Evolutionary conservation across 352 stramenopile genomes (phyloP), one percentile per base, ranked within the genome.

Genomic region (Phytophthora sojae): DNA sequence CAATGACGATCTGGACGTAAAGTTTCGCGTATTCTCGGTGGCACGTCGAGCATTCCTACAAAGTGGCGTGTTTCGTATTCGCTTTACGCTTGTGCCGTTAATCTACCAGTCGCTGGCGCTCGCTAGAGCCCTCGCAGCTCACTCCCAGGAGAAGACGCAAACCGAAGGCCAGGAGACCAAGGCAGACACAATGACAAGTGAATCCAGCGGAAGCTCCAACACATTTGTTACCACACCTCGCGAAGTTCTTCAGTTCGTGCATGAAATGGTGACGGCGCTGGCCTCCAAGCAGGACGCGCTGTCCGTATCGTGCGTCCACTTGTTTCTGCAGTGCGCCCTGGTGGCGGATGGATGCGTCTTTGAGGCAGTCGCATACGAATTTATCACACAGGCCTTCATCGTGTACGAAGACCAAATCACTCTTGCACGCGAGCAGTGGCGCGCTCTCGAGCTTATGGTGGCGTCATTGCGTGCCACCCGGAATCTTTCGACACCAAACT

Each of bases 201-300:
- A 0, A 26, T 53, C 63, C 21, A 19, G 23, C 2, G 51, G 30
- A 1, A 54, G 42, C n/a, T 6, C 42, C 35, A 35, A 72, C 52
- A 59, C 19, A 25, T 58, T 75, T 32, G 59, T 57, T 39, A 86
- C 85, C 19, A 94, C 87, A 2, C 92, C 92, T 35, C 87, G 96
- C 17, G 98, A 99, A 81, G 91, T 99, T 11, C 96, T 99, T 39
- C 94, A 99, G 47, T 99, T 99, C 70, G 85, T 99, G 4, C 97
- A 99, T 82, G 96, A 99, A 79, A 98, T 98, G 56, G 94, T 99
- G 54, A 98, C 96, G 6, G 93, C 91, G 2, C 70, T 99, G 51
- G 89, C 86, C 6, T 93, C 87, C 12, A 93, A 94, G 67, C 63
- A 92, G 14, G 87, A 94, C 47, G 72, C 90, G 39, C 88, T 89